These are phyloP conservation scores for Fraxinus angustifolia DNA, from an alignment of 305 asterid genomes.

Conservation along the genomic window DNA sequence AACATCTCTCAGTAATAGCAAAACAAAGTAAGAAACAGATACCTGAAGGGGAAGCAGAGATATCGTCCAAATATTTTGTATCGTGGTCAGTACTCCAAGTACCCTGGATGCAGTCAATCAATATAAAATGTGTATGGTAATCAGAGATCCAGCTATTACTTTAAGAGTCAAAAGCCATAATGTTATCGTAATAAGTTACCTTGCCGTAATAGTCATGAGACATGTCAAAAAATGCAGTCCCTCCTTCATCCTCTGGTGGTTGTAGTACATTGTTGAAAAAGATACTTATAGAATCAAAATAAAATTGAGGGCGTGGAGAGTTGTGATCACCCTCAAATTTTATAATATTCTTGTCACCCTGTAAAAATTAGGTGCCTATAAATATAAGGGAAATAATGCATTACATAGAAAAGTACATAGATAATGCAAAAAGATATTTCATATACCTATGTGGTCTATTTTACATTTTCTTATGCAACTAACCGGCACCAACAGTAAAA, in stretches of 20 bases:
- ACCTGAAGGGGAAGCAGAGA: constrained; percentile 48
- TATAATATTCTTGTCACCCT: constrained; percentile 94
- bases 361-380: constrained; percentile 19
- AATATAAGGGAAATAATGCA: constrained; percentile 1
- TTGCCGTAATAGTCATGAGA: constrained; percentile 48
- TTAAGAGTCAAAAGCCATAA: not conserved
- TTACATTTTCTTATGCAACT: not conserved
- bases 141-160: not conserved
- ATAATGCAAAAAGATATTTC: not conserved
- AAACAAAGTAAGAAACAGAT: constrained; percentile 13
- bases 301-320: constrained; percentile 90
- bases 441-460: not conserved
- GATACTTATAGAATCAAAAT: constrained; percentile 86
- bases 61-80: constrained; percentile 47
- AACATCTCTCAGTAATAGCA: not conserved
- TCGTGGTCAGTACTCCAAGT: constrained; percentile 55
- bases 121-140: not conserved
- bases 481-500: not conserved
- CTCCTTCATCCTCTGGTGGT: constrained; percentile 62
- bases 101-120: constrained; percentile 33
- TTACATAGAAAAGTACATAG: not conserved
- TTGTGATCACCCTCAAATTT: constrained; percentile 95
- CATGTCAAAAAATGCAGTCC: constrained; percentile 51
- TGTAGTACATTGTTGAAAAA: constrained; percentile 83
- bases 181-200: constrained; percentile 36